Evolutionary conservation across 495 filamentous ascomycete species (phyloP).

Genomic region (Podospora anserina): DNA sequence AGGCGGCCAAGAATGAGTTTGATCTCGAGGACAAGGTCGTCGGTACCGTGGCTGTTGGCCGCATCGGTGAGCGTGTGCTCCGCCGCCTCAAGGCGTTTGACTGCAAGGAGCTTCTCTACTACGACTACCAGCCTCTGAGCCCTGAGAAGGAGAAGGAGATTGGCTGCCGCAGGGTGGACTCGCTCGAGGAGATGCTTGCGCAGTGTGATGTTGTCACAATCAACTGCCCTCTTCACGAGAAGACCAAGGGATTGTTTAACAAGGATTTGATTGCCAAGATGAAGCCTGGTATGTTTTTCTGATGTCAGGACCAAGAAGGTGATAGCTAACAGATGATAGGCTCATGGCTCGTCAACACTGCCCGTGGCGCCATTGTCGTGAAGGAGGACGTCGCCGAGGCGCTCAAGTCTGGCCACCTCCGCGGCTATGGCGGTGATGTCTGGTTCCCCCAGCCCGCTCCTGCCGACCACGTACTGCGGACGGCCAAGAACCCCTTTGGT

Average conservation of each 20-base stretch:
- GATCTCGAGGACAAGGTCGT: conserved; percentile 97
- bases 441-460: conserved; percentile 84
- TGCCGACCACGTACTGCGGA: conserved; percentile 88
- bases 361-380: conserved; percentile 96
- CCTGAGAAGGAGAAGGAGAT: conserved; percentile 93
- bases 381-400: conserved; percentile 98
- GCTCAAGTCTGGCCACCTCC: conserved; percentile 87
- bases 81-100: conserved; percentile 93
- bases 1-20: conserved; percentile 94
- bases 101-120: conserved; percentile 99
- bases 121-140: conserved; percentile 92
- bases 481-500: conserved; percentile 89
- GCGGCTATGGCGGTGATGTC: conserved; percentile 95
- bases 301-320: conserved; percentile 14
- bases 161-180: conserved; percentile 82
- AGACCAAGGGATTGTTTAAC: conserved; percentile 94
- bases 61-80: conserved; percentile 97
- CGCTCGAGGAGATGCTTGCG: conserved; percentile 87
- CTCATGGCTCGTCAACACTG: conserved; percentile 96
- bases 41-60: conserved; percentile 94
- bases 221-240: conserved; percentile 98
- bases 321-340: conserved; percentile 40
- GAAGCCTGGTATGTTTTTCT: conserved; percentile 71
- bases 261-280: conserved; percentile 99
- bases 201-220: conserved; percentile 99